Evolutionary conservation across 805 yeast genomes (phyloP), one percentile per base, ranked within the genome.

Genomic region (Metschnikowia lochheadii): DNA sequence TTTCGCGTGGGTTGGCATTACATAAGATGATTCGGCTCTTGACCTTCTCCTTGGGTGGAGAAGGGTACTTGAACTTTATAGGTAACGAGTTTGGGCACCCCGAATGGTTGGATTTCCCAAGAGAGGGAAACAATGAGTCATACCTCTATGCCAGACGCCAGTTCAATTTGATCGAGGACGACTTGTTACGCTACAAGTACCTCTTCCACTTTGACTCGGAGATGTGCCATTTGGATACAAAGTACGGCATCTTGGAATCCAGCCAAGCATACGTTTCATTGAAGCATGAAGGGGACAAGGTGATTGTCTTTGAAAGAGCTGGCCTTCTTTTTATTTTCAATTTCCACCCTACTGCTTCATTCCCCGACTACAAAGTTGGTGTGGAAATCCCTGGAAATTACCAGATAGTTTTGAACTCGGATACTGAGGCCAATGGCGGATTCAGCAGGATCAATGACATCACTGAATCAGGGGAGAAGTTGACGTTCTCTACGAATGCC

Each of bases 11-110:
- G 34, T 70, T 94, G 40, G 83, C 96, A 17, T 75, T 92, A 55
- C 99, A 92, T 71, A 92, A 92, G 66, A 69, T 94, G 82, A 94
- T 92, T 54, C 79, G 99, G 56, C 75, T 94, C 49, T 60, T 91
- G 20, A 92, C 98, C 1, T 91, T 89, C 60, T 75, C 91, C 1
- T 75, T 92, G n/a, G 98, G 98, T 43, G 99, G 99, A 50, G 98
- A 92, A 69, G 97, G 96, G 0, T 92, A 92, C 64, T 79, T 92
- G 64, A 92, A 91, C 66, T 92, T 92, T 66, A 97, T 92, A 75
- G 98, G 99, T 51, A 92, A 92, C 63, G 99, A 92, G 70, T 92
- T 94, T 72, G 99, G 99, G 15, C 99, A 92, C 63, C 99, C 98
- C 3, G 99, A 92, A 66, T 92, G 99, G 99, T 79, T 94, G 47